Evolutionary conservation across 2,329 filamentous ascomycete species (phyloP), one percentile per base, ranked within the genome.

Genomic region (Fusarium camptoceras): DNA sequence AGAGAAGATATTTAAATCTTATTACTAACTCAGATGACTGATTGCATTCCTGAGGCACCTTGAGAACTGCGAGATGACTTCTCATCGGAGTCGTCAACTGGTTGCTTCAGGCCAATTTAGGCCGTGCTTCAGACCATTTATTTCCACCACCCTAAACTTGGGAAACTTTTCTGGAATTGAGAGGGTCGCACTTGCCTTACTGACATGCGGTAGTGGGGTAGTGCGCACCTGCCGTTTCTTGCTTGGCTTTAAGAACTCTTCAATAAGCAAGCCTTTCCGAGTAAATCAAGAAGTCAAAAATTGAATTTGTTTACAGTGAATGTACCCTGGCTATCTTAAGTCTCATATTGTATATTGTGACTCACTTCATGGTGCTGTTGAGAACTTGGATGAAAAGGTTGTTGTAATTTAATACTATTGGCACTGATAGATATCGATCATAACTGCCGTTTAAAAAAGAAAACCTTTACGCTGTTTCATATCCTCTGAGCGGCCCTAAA

Each of bases 311-410:
- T 7, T 37, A 37, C 18, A 37, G 18, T 37, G n/a, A n/a, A n/a
- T 37, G 0, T 1, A 1, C 1, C 5, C 16, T n/a, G 5, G 18
- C 3, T n/a, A n/a, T 37, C 34, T 37, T n/a, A 1, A 37, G 18
- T 6, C 3, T 5, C 10, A 37, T 37, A 12, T n/a, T n/a, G 10
- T 37, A 37, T 37, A 12, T n/a, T n/a, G 10, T 37, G 34, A 37
- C 34, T 37, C 34, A n/a, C n/a, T 4, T 18, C 2, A 37, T n/a
- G 3, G 6, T n/a, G 34, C 34, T 18, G 10, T 7, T 37, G 34
- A n/a, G 34, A 37, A n/a, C 18, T 7, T n/a, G 11, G 3, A 12
- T n/a, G 11, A 37, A 10, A n/a, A n/a, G 34, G 10, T 10, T 37
- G 34, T n/a, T 37, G 18, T 37, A 10, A 12, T 37, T 37, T 37